Base-by-base conservation (phyloP, 495 filamentous ascomycete genomes). In the Xanthoparmelia taractica region DNA sequence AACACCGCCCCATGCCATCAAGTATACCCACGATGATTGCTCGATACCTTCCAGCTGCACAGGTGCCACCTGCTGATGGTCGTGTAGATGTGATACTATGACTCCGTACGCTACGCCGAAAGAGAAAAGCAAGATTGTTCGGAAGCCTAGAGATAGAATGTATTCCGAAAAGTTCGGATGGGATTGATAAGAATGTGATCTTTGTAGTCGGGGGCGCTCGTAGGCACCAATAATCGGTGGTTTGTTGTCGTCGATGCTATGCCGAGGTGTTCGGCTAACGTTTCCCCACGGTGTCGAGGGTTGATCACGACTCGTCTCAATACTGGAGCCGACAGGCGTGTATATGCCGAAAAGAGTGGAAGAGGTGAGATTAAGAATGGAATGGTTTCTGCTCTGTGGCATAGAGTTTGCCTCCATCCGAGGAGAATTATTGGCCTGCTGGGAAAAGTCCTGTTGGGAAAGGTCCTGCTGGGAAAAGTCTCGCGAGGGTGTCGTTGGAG, bases 271-370 rank as follows among this genome's bases (percentile, higher is more conserved):
- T 66, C 88, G 79, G 25, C 83, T 79, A 52, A 89, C 89, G 2
- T 84, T 88, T 40, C 86, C 89, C 86, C 87, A 92, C 41, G 89
- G 83, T 33, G 79, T 79, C 47, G 76, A 75, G 57, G 74, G 68
- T 43, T 83, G 84, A 61, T 83, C 80, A 23, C 77, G 77, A 38
- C 71, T 73, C 48, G 72, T 76, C 63, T 79, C 78, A 66, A 79
- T 81, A 63, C 78, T 82, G 7, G 84, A 84, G 20, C 78, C 82
- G 5, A 83, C 84, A 18, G 86, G 89, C 15, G 84, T 82, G 76
- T 94, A 97, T 71, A 97, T 98, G 52, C 94, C 94, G 66, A 86
- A 88, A 0, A 97, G 83, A 1, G 94, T 96, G 4, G 89, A 90
- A 18, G 88, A 85, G 34, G 92, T 96, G 58, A 97, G 82, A 72